These are phyloP conservation scores for Xylariaceae sp. DNA, from an alignment of 2,329 filamentous ascomycete genomes.

Conservation along the genomic window DNA sequence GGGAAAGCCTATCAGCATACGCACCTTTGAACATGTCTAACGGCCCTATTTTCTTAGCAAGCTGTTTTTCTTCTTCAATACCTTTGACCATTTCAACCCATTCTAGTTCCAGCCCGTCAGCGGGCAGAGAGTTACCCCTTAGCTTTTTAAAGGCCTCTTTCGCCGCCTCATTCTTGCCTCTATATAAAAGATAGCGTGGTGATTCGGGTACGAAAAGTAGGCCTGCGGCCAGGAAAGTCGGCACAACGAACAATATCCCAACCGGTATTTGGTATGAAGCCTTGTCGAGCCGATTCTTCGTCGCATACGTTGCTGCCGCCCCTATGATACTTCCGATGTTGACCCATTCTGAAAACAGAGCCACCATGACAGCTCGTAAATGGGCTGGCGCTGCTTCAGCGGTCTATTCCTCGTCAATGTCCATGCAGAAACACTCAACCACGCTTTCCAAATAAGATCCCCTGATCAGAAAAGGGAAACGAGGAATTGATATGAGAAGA, in stretches of 20 bases:
- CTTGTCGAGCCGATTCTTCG: slow-evolving; percentile 41
- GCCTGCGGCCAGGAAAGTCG: slow-evolving; percentile 47
- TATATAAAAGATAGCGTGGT: slow-evolving; percentile 47
- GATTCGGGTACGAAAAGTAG: slow-evolving; percentile 51
- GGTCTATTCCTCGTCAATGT: slow-evolving; percentile 30
- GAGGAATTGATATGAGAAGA: too few species aligned
- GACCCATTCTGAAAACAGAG: slow-evolving; percentile 52
- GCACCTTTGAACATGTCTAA: slow-evolving; percentile 43
- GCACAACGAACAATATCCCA: slow-evolving; percentile 48
- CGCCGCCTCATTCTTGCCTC: slow-evolving; percentile 32
- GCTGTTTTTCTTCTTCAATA: slow-evolving; percentile 43
- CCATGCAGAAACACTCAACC: background rate
- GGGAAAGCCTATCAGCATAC: background rate
- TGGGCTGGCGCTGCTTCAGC: slow-evolving; percentile 52
- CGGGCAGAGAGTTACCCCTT: slow-evolving; percentile 34
- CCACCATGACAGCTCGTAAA: slow-evolving; percentile 51
- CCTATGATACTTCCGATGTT: slow-evolving; percentile 52
- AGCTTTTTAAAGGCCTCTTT: slow-evolving; percentile 36
- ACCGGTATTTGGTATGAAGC: slow-evolving; percentile 52
- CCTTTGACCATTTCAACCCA: slow-evolving; percentile 45
- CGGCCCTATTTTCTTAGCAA: slow-evolving; percentile 35
- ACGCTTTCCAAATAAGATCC: background rate
- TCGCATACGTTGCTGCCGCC: slow-evolving; percentile 46
- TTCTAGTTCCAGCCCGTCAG: slow-evolving; percentile 42
- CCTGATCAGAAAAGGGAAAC: background rate